Conservation (phyloP, 2,329 filamentous ascomycete genomes). For the Albifimbria verrucaria region DNA sequence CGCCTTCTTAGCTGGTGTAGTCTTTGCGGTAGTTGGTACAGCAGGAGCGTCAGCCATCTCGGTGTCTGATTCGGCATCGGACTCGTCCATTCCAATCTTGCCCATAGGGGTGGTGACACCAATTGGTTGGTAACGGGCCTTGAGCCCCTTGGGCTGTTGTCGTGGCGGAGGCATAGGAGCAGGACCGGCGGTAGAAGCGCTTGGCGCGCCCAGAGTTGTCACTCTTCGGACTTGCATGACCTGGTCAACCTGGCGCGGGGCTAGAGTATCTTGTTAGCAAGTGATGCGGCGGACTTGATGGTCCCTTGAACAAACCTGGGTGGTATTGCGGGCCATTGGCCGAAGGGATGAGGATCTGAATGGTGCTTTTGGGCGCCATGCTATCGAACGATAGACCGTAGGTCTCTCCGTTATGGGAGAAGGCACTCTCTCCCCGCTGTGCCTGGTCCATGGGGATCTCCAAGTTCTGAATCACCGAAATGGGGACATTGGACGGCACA, state of each 20-base stretch:
- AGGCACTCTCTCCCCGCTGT: conserved; percentile 47
- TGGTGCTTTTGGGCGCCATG: conserved; percentile 45
- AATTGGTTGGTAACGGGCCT: conserved; percentile 64
- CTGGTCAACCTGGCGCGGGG: conserved; percentile 45
- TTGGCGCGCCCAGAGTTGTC: conserved; percentile 48
- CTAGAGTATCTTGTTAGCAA: conserved; percentile 15
- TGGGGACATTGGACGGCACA: conserved; percentile 65
- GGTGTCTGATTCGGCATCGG: conserved; percentile 42
- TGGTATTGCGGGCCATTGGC: conserved; percentile 52
- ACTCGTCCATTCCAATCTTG: conserved; percentile 37
- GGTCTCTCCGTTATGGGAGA: conserved; percentile 61
- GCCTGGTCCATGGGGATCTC: conserved; percentile 57
- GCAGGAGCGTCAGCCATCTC: conserved; percentile 41
- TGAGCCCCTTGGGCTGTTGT: conserved; percentile 65
- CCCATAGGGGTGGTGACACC: conserved; percentile 43
- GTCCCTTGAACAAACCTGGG: conserved; percentile 40
- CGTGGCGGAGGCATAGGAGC: conserved; percentile 51
- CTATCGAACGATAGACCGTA: conserved; percentile 59
- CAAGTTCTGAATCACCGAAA: conserved; percentile 63
- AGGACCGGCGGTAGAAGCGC: conserved; percentile 30
- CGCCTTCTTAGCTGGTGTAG: conserved; percentile 19
- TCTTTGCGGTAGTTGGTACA: conserved; percentile 22
- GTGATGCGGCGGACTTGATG: background rate
- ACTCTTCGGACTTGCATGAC: conserved; percentile 65
- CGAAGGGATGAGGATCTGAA: conserved; percentile 60